Conservation (phyloP, 2,329 filamentous ascomycete genomes). For the Cylindrodendrum hubeiense region DNA sequence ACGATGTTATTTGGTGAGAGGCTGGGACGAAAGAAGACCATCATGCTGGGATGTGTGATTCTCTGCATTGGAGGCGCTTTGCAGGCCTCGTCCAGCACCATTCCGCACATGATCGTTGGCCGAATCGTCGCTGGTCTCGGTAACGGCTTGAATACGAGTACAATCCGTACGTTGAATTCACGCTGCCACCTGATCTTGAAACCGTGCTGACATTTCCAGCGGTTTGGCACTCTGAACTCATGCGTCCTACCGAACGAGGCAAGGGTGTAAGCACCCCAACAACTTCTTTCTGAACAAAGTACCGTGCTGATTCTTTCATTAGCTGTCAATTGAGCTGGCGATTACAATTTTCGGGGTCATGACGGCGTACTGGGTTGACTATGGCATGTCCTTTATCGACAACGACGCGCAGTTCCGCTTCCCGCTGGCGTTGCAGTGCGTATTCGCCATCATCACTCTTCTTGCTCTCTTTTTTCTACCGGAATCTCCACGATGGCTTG, state of each 20-base stretch:
- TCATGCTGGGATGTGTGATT: slow-evolving; percentile 53
- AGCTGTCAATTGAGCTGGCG: slow-evolving; percentile 45
- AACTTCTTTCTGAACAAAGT: too few species aligned
- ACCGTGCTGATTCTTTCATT: too few species aligned
- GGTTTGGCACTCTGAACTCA: slow-evolving; percentile 57
- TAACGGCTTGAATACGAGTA: slow-evolving; percentile 62
- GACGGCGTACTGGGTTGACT: slow-evolving; percentile 53
- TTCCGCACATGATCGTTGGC: slow-evolving; percentile 60
- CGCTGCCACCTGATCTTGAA: too few species aligned
- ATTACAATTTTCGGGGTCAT: slow-evolving; percentile 55
- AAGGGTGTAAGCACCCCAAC: slow-evolving; percentile 36
- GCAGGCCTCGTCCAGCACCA: slow-evolving; percentile 53
- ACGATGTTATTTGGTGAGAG: slow-evolving; percentile 55
- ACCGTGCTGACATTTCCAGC: slow-evolving; percentile 30
- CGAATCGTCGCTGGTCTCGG: slow-evolving; percentile 59
- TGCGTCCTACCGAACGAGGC: slow-evolving; percentile 55
- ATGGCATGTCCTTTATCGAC: slow-evolving; percentile 51
- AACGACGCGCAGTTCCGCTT: slow-evolving; percentile 58
- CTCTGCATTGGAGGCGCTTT: slow-evolving; percentile 57
- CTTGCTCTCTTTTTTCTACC: slow-evolving; percentile 51
- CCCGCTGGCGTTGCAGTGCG: slow-evolving; percentile 58
- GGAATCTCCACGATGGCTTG: slow-evolving; percentile 59
- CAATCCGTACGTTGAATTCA: slow-evolving; percentile 48
- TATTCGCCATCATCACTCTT: slow-evolving; percentile 53
- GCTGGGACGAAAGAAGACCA: slow-evolving; percentile 56